phyloP scores from a whole-genome alignment of 129 eudicot species.

The Flaveria trinervia region DNA sequence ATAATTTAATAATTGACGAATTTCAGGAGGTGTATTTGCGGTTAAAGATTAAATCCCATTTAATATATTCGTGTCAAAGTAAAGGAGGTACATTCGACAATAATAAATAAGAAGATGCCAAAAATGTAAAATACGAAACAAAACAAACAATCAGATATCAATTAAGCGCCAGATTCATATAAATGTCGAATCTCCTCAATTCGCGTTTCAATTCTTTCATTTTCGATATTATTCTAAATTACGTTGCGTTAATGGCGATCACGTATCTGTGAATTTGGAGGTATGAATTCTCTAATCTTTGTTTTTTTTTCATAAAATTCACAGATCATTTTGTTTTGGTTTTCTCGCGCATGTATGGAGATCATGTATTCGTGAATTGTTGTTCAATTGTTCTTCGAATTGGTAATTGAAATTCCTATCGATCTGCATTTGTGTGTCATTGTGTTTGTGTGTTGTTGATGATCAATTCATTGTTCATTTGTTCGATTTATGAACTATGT shows the following conservation, averaged over 20 bases:
- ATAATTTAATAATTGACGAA: no score
- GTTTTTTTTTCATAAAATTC: slow-evolving; percentile 1
- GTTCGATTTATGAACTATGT: not conserved
- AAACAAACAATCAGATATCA: slow-evolving; percentile 14
- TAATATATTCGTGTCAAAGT: not conserved
- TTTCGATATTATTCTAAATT: not conserved
- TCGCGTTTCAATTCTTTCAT: not conserved
- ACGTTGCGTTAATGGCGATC: slow-evolving; percentile 31
- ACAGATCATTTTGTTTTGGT: not conserved
- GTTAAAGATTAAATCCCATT: no score
- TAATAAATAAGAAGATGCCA: not conserved
- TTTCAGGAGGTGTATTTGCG: no score
- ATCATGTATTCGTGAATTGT: slow-evolving; percentile 12
- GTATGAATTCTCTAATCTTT: slow-evolving; percentile 10
- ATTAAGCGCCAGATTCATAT: slow-evolving; percentile 33
- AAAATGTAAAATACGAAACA: not conserved
- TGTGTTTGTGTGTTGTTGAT: not conserved
- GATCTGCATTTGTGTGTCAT: slow-evolving; percentile 9
- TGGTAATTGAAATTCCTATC: slow-evolving; percentile 4
- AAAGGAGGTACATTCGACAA: not conserved
- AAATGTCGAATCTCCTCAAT: slow-evolving; percentile 20
- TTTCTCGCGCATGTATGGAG: not conserved
- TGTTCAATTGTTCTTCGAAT: not conserved
- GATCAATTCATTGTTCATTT: not conserved
- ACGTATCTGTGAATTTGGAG: slow-evolving; percentile 19